These are phyloP conservation scores for Neurospora tetrasperma DNA, from an alignment of 495 filamentous ascomycete species.

Conservation along the genomic window DNA sequence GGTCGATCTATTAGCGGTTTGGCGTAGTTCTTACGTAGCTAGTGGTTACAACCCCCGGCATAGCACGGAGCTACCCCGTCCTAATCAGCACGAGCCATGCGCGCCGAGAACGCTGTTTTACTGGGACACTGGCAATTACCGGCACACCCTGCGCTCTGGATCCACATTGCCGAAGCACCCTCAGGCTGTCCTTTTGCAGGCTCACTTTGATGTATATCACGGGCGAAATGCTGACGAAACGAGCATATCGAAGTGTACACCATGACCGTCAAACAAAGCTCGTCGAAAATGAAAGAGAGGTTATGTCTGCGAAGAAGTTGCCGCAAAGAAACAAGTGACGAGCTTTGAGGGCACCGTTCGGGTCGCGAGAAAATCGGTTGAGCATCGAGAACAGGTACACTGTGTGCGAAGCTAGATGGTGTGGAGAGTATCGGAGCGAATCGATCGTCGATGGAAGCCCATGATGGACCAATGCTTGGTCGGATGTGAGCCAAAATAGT, in stretches of 20 bases:
- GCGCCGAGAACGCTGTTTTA: neutral
- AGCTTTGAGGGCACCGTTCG: neutral
- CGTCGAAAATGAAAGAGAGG: neutral
- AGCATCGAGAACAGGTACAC: neutral
- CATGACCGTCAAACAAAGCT: neutral
- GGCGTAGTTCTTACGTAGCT: neutral
- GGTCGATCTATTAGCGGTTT: neutral
- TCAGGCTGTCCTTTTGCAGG: neutral
- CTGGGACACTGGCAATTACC: neutral
- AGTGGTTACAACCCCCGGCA: neutral
- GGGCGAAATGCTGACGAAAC: neutral
- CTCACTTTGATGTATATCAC: neutral
- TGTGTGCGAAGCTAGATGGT: neutral
- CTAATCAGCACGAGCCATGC: neutral
- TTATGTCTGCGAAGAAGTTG: neutral
- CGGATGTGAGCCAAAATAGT: neutral
- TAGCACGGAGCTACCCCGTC: neutral
- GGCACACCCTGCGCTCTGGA: neutral
- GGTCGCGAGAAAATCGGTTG: neutral
- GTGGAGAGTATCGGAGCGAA: neutral
- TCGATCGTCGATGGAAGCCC: neutral
- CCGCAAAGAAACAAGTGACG: neutral
- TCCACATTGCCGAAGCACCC: neutral
- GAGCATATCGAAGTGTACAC: neutral
- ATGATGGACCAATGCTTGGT: neutral